Conservation (phyloP, 2,329 filamentous ascomycete genomes). For the Aspergillus uvarum region DNA sequence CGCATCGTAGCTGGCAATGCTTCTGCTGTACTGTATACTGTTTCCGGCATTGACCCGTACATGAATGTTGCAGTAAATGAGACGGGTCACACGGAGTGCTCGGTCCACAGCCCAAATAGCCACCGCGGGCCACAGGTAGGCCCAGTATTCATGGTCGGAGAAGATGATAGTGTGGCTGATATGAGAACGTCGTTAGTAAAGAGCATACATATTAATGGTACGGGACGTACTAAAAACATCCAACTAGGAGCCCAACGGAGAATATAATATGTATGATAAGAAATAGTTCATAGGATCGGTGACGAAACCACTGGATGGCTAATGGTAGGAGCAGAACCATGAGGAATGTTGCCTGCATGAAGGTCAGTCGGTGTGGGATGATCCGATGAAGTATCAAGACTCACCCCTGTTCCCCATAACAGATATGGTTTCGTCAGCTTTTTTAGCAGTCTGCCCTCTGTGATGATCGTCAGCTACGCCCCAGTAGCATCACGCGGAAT, state of each 20-base stretch:
- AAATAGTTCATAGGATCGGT: constrained; percentile 46
- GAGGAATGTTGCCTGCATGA: constrained; percentile 29
- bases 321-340: constrained; percentile 47
- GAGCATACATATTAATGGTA: too few relatives aligned
- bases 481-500: background rate
- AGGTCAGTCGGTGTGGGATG: background rate
- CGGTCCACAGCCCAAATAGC: constrained; percentile 52
- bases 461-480: background rate
- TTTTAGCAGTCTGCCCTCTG: constrained; percentile 28
- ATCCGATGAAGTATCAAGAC: background rate
- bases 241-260: constrained; percentile 43
- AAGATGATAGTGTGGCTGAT: constrained; percentile 51
- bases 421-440: constrained; percentile 31
- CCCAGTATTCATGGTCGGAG: constrained; percentile 47
- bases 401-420: constrained; percentile 33
- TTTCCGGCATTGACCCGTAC: constrained; percentile 24
- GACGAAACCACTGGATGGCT: constrained; percentile 49
- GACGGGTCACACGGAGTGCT: constrained; percentile 42
- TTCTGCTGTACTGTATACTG: constrained; percentile 32
- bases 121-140: constrained; percentile 53
- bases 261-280: constrained; percentile 42
- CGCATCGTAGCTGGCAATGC: constrained; percentile 45
- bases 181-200: background rate
- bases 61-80: constrained; percentile 47
- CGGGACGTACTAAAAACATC: constrained; percentile 49